Evolutionary conservation across 768 basidiomycete genomes (phyloP).

Genomic region (Leccinum subgranulosum): DNA sequence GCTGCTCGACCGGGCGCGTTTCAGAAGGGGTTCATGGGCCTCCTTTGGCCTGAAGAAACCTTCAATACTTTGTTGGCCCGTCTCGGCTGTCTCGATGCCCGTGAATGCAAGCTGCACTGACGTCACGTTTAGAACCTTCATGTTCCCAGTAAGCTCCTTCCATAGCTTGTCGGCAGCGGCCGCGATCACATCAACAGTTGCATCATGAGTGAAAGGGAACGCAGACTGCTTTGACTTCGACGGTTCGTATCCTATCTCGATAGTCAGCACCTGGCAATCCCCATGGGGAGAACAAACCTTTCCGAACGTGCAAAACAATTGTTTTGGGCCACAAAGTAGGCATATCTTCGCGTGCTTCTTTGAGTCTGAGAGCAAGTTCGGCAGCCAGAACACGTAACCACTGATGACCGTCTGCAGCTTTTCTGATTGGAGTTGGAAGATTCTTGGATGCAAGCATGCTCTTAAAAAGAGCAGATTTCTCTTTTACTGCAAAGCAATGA

Average conservation of each 20-base stretch:
- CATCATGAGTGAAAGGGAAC: conserved; percentile 78
- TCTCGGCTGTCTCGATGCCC: conserved; percentile 70
- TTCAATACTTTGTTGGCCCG: conserved; percentile 84
- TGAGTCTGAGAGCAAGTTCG: conserved; percentile 81
- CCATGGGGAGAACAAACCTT: conserved; percentile 43
- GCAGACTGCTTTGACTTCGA: conserved; percentile 78
- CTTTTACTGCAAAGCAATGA: conserved; percentile 61
- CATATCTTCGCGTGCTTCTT: conserved; percentile 69
- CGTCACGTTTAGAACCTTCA: conserved; percentile 59
- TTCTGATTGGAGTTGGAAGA: conserved; percentile 72
- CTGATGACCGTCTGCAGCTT: conserved; percentile 71
- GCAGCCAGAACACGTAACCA: conserved; percentile 93
- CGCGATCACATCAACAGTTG: conserved; percentile 74
- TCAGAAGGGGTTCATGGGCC: conserved; percentile 24
- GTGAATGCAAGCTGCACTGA: conserved; percentile 72
- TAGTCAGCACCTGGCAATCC: background rate
- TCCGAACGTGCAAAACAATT: conserved; percentile 72
- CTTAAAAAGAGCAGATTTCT: conserved; percentile 75
- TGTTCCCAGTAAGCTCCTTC: conserved; percentile 76
- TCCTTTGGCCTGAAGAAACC: conserved; percentile 63
- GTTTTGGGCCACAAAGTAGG: conserved; percentile 92
- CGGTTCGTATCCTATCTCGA: conserved; percentile 54
- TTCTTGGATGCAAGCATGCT: conserved; percentile 99
- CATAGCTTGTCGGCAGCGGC: conserved; percentile 77
- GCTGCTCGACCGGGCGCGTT: conserved; percentile 39